phyloP scores from a whole-genome alignment of 441 rosid genomes.

The Capsella rubella region DNA sequence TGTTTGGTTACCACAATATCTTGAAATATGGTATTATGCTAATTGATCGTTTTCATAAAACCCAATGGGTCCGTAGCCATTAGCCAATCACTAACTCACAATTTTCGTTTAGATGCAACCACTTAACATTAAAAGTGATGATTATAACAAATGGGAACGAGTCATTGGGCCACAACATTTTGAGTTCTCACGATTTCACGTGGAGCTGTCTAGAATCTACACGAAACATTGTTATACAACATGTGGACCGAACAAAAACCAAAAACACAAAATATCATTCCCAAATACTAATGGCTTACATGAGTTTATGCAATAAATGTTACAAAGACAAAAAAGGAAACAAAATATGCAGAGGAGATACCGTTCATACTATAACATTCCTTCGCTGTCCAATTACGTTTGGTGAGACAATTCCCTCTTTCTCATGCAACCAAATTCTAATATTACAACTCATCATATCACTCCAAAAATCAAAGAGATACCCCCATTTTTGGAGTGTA shows the following conservation, averaged over 20 bases:
- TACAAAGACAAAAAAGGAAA: slow-evolving; percentile 33
- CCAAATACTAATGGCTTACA: slow-evolving; percentile 34
- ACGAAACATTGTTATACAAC: slow-evolving; percentile 20
- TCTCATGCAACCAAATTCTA: slow-evolving; percentile 36
- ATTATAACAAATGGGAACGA: slow-evolving; percentile 21
- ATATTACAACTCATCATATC: slow-evolving; percentile 30
- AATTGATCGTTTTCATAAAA: slow-evolving; percentile 34
- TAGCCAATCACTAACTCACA: slow-evolving; percentile 41
- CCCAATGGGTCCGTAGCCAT: slow-evolving; percentile 34
- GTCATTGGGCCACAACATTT: slow-evolving; percentile 34
- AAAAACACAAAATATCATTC: slow-evolving; percentile 17
- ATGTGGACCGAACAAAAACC: slow-evolving; percentile 40
- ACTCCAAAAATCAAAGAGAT: slow-evolving; percentile 5
- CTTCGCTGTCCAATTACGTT: slow-evolving; percentile 38
- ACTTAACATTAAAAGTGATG: slow-evolving; percentile 7
- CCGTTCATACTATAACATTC: slow-evolving; percentile 45
- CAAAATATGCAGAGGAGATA: slow-evolving; percentile 41
- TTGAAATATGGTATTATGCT: neutral
- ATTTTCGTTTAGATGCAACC: slow-evolving; percentile 30
- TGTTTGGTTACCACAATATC: neutral
- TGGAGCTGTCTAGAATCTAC: slow-evolving; percentile 43
- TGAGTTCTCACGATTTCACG: slow-evolving; percentile 39
- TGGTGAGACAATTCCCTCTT: slow-evolving; percentile 48
- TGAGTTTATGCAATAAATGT: slow-evolving; percentile 25
- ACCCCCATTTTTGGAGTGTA: slow-evolving; percentile 36